These are phyloP conservation scores for Sinapis alba DNA, from an alignment of 441 rosid species.

Conservation along the genomic window DNA sequence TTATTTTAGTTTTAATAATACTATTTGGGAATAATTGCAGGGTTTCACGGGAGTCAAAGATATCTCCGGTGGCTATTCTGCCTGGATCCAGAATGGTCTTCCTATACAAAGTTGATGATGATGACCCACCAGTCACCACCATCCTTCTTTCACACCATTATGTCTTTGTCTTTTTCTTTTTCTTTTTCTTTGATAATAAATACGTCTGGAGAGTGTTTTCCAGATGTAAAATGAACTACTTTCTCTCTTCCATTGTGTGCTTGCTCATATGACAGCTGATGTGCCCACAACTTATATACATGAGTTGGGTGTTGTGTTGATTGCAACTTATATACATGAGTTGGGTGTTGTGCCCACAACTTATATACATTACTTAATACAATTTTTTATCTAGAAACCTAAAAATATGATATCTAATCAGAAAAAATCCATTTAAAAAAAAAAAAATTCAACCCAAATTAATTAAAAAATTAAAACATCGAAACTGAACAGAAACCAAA, in stretches of 20 bases:
- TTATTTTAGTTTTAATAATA: not conserved
- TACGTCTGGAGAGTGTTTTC: constrained; percentile 7
- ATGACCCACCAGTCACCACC: not conserved
- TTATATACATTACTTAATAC: too few species aligned
- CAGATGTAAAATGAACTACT: constrained; percentile 12
- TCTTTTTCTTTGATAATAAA: not conserved
- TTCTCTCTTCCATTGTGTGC: not conserved
- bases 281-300: not conserved
- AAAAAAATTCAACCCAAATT: too few species aligned
- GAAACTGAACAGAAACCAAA: too few species aligned
- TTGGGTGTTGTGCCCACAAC: too few species aligned
- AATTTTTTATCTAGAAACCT: too few species aligned
- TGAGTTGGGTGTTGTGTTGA: not conserved
- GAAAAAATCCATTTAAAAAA: too few species aligned
- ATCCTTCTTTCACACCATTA: not conserved
- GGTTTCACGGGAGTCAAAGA: constrained; percentile 68
- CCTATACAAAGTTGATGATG: constrained; percentile 51
- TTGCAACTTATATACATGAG: too few species aligned
- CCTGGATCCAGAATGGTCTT: constrained; percentile 74
- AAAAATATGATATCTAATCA: too few species aligned
- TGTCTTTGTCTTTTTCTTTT: not conserved
- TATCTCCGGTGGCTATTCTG: constrained; percentile 72
- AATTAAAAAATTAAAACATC: too few species aligned
- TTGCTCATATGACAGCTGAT: not conserved
- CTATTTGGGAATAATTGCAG: constrained; percentile 42